Evolutionary conservation across 805 yeast species (phyloP), one percentile per base, ranked within the genome.

Genomic region (Suhomyces faveliae): DNA sequence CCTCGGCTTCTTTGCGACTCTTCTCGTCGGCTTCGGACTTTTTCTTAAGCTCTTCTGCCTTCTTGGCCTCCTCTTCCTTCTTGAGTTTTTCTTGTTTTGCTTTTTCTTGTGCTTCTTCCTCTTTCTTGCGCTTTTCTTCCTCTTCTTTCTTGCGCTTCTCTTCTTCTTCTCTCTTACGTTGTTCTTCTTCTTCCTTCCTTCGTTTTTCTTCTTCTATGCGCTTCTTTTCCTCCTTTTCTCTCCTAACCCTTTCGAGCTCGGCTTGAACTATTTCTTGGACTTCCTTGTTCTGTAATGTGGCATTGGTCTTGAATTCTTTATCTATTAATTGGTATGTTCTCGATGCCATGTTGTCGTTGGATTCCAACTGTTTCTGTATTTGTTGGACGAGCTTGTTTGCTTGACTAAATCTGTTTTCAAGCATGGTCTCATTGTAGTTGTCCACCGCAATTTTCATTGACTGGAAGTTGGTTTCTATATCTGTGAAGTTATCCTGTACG

Each of bases 271-370:
- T 21, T 8, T 15, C 35, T 24, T 40, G 21, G 10, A 23, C 30
- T 30, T 51, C 35, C 10, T 25, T 13, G 4, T 41, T 47, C 15
- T 55, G 51, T 5, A 24, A n/a, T 29, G 54, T 52, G 17, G 49
- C 40, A 10, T 51, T 56, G 20, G 54, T 62, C 24, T 57, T 47
- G 40, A 58, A 30, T 46, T 55, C 42, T 19, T 35, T 43, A 10
- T 67, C 60, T 43, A 62, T 59, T 51, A 59, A 57, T 35, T 53
- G 68, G 45, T 54, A 58, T 45, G 38, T 30, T 20, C 48, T 62
- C 35, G 53, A 59, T 52, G 33, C 48, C 46, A 47, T 67, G 55
- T 48, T 45, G 3, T 50, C 48, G 17, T 45, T 45, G 45, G 58
- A 63, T 19, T 58, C 51, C 7, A 27, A 37, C 20, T 13, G 42